phyloP scores from a whole-genome alignment of 1,139 yeast genomes.

The Pichia sp. region DNA sequence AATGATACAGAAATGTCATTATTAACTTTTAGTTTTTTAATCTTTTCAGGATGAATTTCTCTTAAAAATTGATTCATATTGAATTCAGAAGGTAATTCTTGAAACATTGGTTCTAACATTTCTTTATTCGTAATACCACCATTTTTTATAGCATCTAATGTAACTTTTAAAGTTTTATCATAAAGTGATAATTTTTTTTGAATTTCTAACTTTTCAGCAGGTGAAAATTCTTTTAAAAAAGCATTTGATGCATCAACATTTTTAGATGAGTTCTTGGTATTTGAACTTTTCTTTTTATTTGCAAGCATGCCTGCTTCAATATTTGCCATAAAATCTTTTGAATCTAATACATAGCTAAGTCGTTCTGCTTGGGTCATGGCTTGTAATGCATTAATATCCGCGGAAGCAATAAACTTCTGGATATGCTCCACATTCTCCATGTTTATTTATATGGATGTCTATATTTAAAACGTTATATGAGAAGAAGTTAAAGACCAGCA shows the following conservation, averaged over 20 bases:
- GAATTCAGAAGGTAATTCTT: slow-evolving; percentile 4
- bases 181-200: slow-evolving; percentile 18
- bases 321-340: slow-evolving; percentile 14
- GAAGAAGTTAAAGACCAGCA: background rate
- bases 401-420: slow-evolving; percentile 7
- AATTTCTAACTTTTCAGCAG: slow-evolving; percentile 10
- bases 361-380: slow-evolving; percentile 18
- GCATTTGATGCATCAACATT: background rate
- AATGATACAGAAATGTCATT: slow-evolving; percentile 5
- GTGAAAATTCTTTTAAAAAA: slow-evolving; percentile 3
- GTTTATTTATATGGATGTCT: background rate
- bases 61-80: slow-evolving; percentile 8
- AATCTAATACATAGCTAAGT: slow-evolving; percentile 14
- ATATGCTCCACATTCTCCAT: slow-evolving; percentile 9
- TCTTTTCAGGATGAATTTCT: slow-evolving; percentile 4
- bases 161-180: slow-evolving; percentile 27
- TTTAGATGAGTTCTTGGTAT: background rate
- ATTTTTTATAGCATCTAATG: slow-evolving; percentile 28
- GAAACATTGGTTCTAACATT: slow-evolving; percentile 2
- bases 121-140: slow-evolving; percentile 23
- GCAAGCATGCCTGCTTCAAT: slow-evolving; percentile 4
- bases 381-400: slow-evolving; percentile 11
- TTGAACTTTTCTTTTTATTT: background rate
- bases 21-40: slow-evolving; percentile 7
- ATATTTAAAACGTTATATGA: no score